Percentiles rank a stretch among this genome's conserved stretches.
Conservation (phyloP, 1,139 yeast genomes). For the Geotrichum citri-aurantii region DNA sequence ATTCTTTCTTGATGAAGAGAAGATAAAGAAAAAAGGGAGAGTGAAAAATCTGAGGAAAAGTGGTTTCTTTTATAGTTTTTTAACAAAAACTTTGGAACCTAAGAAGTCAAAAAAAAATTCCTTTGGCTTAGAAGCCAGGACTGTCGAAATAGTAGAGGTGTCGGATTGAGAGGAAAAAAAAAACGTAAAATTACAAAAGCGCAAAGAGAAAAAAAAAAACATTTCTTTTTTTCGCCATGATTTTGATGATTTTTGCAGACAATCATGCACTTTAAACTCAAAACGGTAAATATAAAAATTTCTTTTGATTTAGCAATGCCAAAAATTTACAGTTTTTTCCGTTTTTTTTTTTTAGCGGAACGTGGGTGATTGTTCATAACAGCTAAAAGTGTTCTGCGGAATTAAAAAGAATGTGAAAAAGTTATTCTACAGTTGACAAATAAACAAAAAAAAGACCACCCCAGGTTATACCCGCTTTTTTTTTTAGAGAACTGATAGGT, state of each 20-base stretch:
- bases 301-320: background rate
- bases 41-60: background rate
- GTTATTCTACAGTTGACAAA: no score
- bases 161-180: background rate
- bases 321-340: background rate
- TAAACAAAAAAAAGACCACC: no score
- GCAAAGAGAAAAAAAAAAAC: background rate
- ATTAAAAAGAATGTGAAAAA: no score
- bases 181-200: background rate
- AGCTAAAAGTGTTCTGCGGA: no score
- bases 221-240: no score
- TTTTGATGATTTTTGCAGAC: background rate
- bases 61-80: slow-evolving; percentile 7
- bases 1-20: background rate
- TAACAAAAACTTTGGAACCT: background rate
- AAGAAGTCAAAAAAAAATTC: background rate
- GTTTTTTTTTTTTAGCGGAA: background rate
- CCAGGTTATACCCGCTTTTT: no score
- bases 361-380: background rate
- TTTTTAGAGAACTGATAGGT: no score
- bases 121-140: background rate
- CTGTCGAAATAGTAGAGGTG: background rate
- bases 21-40: background rate
- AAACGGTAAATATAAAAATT: background rate
- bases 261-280: background rate